A percentile compares a stretch with the other conserved stretches of the same genome.
Conservation (phyloP, 257 asterid species). For the Prunella vulgaris region DNA sequence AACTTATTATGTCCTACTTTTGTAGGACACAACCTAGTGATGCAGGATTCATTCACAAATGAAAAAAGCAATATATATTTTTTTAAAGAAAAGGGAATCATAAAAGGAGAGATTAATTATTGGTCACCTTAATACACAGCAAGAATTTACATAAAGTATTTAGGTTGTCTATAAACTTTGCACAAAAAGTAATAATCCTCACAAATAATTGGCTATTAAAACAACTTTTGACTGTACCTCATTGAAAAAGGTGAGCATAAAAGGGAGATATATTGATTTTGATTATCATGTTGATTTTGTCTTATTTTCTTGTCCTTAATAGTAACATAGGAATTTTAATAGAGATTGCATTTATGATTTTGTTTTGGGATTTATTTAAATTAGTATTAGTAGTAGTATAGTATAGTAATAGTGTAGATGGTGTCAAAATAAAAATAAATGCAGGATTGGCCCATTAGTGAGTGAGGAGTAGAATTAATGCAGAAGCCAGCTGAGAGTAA, state of each 20-base stretch:
- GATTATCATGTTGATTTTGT: constrained; percentile 27
- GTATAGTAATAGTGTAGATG: not conserved
- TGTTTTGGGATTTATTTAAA: not conserved
- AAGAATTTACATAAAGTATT: constrained; percentile 29
- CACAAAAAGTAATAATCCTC: constrained; percentile 21
- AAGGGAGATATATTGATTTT: constrained; percentile 11
- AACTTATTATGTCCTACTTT: constrained; percentile 19
- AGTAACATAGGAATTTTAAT: constrained; percentile 4
- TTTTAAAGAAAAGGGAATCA: not conserved
- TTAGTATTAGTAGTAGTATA: not conserved
- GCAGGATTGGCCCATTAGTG: constrained; percentile 44
- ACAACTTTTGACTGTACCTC: constrained; percentile 10
- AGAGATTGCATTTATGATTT: not conserved
- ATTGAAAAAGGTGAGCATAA: constrained; percentile 12
- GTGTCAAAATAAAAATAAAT: constrained; percentile 41
- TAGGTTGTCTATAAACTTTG: constrained; percentile 30
- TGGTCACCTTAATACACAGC: constrained; percentile 40
- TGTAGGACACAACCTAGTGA: constrained; percentile 24
- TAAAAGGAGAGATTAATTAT: not conserved
- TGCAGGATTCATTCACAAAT: constrained; percentile 20
- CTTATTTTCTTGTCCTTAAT: constrained; percentile 22
- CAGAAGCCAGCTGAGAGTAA: constrained; percentile 42
- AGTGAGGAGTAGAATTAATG: constrained; percentile 24
- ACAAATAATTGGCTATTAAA: constrained; percentile 18
- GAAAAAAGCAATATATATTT: not conserved